Evolutionary conservation across 176 grass and related monocot species (phyloP), one percentile per base, ranked within the genome.

Genomic region (Oryza meyeriana): DNA sequence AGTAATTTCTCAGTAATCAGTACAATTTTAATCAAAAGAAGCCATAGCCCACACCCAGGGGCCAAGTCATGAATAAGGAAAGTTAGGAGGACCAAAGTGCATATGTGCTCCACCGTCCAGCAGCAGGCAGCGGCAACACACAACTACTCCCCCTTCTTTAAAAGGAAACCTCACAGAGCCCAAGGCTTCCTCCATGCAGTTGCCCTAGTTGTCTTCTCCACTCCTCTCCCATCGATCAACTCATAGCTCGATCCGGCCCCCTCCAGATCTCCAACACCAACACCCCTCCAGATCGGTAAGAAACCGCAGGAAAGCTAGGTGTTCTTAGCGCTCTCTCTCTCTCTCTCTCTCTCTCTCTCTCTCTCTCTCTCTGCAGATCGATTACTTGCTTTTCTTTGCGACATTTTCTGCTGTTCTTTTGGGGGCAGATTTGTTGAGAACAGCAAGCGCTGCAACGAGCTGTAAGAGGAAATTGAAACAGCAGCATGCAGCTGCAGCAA

Each of bases 131-230:
- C 41, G 13, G 44, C 7, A 4, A 45, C 10, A 12, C 14, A 11
- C 40, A 31, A 72, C 57, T 25, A 57, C 57, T 11, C 65, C 71
- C 13, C 69, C 85, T 81, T 81, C 85, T 87, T 87, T 87, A 81
- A 87, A 87, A 87, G 85, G 78, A 87, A 87, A 87, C 62, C 77
- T 45, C 85, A 44, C 85, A 13, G 78, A 33, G 78, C 63, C 78
- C 84, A 61, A 81, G 45, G 47, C 71, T 38, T 66, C 76, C 79
- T 59, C 27, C 85, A 87, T 87, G 85, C 85, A 76, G 47, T 61
- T 87, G 70, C 85, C 61, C 78, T 86, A 80, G 55, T 25, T 59
- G n/a, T 55, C 77, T 47, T 75, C 67, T 61, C 29, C 42, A 24
- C 20, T 44, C 61, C 77, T 55, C 33, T 24, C 45, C 70, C 20